Evolutionary conservation across 495 filamentous ascomycete genomes (phyloP).

Genomic region (Usnea hakonensis): DNA sequence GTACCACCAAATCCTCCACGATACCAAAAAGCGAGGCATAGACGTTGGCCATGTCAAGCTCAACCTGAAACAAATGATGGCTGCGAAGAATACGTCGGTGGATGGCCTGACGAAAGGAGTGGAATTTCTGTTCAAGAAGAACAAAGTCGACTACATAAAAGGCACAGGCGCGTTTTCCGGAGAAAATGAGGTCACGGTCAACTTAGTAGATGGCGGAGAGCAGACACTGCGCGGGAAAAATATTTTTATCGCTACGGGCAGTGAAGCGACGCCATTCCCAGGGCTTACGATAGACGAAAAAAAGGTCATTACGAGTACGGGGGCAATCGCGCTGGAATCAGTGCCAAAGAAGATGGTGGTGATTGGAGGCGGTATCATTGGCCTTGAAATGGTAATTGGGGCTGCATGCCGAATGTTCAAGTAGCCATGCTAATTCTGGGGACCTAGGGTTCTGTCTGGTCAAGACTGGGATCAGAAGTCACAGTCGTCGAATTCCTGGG

Average conservation of each 20-base stretch:
- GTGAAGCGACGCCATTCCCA: conserved; percentile 91
- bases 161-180: conserved; percentile 80
- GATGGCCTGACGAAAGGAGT: conserved; percentile 88
- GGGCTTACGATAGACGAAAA: conserved; percentile 95
- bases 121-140: conserved; percentile 98
- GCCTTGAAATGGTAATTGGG: conserved; percentile 77
- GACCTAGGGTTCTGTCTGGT: conserved; percentile 83
- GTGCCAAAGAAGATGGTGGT: conserved; percentile 97
- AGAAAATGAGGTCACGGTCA: conserved; percentile 86
- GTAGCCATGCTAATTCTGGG: conserved; percentile 20
- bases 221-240: conserved; percentile 81
- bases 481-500: conserved; percentile 95
- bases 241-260: conserved; percentile 93
- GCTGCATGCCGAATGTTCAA: not conserved
- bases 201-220: conserved; percentile 85
- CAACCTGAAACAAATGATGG: conserved; percentile 92
- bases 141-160: conserved; percentile 93
- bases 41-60: conserved; percentile 94
- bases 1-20: conserved; percentile 95
- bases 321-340: conserved; percentile 78
- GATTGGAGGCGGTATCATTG: conserved; percentile 97
- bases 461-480: conserved; percentile 82
- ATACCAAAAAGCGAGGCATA: conserved; percentile 95
- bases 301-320: conserved; percentile 92
- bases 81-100: conserved; percentile 92